Base-by-base conservation (phyloP, 2,329 filamentous ascomycete species). In the Fusarium continuum region DNA sequence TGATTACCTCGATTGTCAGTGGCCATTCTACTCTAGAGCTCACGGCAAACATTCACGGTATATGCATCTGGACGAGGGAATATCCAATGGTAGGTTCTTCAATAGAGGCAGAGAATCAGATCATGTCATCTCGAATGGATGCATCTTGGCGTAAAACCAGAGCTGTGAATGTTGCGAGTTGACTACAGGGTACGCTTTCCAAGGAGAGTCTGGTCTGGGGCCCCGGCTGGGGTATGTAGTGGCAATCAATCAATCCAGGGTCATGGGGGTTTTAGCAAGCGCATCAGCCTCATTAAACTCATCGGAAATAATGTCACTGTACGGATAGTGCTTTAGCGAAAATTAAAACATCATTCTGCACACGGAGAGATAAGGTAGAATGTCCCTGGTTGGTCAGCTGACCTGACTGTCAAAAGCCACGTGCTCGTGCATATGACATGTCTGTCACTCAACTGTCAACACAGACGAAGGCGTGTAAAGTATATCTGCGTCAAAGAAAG, bases 221-320 rank as follows among this genome's bases (percentile, higher is more conserved):
- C 22, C 23, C 40, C 6, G 23, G 31, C 23, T 22, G 8, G 14
- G 14, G 9, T 20, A 22, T 16, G 51, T 35, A 51, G 35, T 25
- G 35, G 46, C 22, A 51, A 51, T 40, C 22, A 51, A 51, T 40
- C 22, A 23, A 22, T 13, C 17, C 28, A 28, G 28, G 45, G 17
- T 29, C 26, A 13, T n/a, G 45, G 28, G 16, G 4, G n/a, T n/a
- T 10, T 41, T 28, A 51, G 35, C 17, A 3, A n/a, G 20, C n/a
- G 4, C 22, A 34, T 22, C 6, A 29, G 22, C 35, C 22, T 35
- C 23, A 20, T n/a, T 19, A 3, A 17, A 14, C 20, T 34, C 11
- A 2, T 28, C 28, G 28, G 46, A 9, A 52, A 51, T 49, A 49
- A 31, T 49, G 43, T 7, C 49, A 49, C 28, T 29, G n/a, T n/a